Conservation (phyloP, 805 yeast species). For the Yarrowia sp. region DNA sequence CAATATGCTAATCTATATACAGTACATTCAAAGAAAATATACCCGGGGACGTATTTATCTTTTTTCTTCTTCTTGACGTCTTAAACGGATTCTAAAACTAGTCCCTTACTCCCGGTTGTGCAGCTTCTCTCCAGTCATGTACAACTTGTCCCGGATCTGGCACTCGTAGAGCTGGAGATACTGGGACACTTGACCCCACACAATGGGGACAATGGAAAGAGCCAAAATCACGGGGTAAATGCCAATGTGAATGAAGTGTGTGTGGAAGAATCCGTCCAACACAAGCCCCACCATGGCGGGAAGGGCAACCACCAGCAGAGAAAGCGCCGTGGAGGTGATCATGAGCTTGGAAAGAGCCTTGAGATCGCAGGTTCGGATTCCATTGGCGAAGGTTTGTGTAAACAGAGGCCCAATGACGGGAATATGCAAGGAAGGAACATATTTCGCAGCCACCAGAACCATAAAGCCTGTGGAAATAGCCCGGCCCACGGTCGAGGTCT, state of each 20-base stretch:
- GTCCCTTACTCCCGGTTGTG: constrained; percentile 33
- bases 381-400: background rate
- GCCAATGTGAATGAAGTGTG: background rate
- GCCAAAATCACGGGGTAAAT: constrained; percentile 27
- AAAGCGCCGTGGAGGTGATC: background rate
- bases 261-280: constrained; percentile 3
- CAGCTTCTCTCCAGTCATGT: constrained; percentile 37
- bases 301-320: constrained; percentile 10
- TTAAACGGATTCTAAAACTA: background rate
- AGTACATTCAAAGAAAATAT: constrained; percentile 1
- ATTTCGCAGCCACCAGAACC: background rate
- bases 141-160: constrained; percentile 36
- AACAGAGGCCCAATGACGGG: constrained; percentile 1
- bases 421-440: background rate
- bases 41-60: background rate
- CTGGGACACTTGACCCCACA: background rate
- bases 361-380: background rate
- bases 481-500: background rate
- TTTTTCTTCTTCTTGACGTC: background rate
- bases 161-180: constrained; percentile 26
- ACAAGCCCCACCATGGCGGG: background rate
- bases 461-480: background rate
- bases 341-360: background rate
- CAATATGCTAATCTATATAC: constrained; percentile 13
- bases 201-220: background rate